Base-by-base conservation (phyloP, 192 early-diverging fungal species). In the Helicostylum pulchrum region DNA sequence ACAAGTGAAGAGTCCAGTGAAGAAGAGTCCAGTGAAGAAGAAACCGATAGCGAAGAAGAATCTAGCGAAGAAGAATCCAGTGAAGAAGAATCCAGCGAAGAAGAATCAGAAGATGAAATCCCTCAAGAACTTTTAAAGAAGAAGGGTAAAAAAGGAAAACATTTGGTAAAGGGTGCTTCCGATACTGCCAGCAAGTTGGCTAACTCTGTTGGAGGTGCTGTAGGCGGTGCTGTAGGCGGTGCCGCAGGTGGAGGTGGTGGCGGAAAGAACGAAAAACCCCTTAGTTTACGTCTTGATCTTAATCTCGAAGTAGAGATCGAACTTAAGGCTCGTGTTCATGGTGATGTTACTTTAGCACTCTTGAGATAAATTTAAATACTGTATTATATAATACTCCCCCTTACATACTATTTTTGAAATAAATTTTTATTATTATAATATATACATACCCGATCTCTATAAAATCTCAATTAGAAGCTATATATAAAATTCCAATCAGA, bases 281-380 rank as follows among this genome's bases (percentile, higher is more conserved):
- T 56, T 30, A 56, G 54, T 39, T 34, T 63, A 26, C 46, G 64
- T 21, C 43, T 66, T 19, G 64, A 66, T 49, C 53, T 66, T 32
- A 66, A 66, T 19, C 31, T 66, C 7, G 64, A 66, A 8, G 53
- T 66, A 12, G 64, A 66, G 12, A 58, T 66, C 21, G 64, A 66
- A 48, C 32, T 66, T 15, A 66, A 66, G 44, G 64, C 64, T n/a
- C 36, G 30, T 23, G 45, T 66, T 11, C 64, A 57, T 58, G 64
- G 64, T 66, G 64, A 66, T 66, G 46, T 66, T 57, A 66, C 64
- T 58, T 44, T 66, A 7, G 46, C 64, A 15, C 64, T 66, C 26
- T 30, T 66, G 15, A 34, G 62, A 44, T 64, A 64, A 56, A 17
- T 39, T 39, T 39, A 9, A 39, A 39, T 39, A 39, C 36, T 39